These are phyloP conservation scores for Limtongia smithiae DNA, from an alignment of 805 yeast species.

Conservation along the genomic window DNA sequence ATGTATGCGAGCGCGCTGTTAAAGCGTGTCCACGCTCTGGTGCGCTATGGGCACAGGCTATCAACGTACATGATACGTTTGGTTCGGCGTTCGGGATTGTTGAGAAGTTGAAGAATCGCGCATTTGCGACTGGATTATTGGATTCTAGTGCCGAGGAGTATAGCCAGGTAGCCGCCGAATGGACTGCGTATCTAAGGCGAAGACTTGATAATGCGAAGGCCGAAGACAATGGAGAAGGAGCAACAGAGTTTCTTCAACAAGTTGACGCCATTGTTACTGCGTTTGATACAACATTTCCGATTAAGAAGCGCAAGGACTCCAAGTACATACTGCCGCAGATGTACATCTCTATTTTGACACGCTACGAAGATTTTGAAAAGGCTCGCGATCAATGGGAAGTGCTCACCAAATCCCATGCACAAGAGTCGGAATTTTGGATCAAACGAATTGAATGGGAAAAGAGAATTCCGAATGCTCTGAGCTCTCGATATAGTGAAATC, in stretches of 20 bases:
- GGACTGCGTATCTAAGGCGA: slow-evolving; percentile 18
- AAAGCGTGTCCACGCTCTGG: slow-evolving; percentile 33
- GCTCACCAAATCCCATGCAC: slow-evolving; percentile 34
- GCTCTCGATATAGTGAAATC: slow-evolving; percentile 6
- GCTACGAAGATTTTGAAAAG: slow-evolving; percentile 1
- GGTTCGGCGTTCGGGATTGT: slow-evolving; percentile 3
- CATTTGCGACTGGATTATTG: slow-evolving; percentile 13
- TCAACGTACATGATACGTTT: slow-evolving; percentile 21
- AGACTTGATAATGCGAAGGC: no score
- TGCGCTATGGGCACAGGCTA: slow-evolving; percentile 30
- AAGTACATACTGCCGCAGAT: slow-evolving; percentile 12
- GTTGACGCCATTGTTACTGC: neutral
- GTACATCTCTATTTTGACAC: slow-evolving; percentile 9
- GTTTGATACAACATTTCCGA: slow-evolving; percentile 1
- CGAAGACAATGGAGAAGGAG: neutral
- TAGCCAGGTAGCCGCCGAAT: slow-evolving; percentile 10
- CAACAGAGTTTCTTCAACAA: neutral
- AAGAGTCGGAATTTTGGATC: slow-evolving; percentile 50
- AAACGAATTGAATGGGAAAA: slow-evolving; percentile 43
- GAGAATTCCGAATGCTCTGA: slow-evolving; percentile 29
- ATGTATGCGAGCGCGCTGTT: slow-evolving; percentile 28
- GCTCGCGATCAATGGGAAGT: slow-evolving; percentile 25
- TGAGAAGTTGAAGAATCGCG: slow-evolving; percentile 14
- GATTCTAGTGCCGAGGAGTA: slow-evolving; percentile 13
- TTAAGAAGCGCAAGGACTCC: slow-evolving; percentile 2